Evolutionary conservation across 2,329 filamentous ascomycete genomes (phyloP).

Genomic region (Aspergillus hortae): DNA sequence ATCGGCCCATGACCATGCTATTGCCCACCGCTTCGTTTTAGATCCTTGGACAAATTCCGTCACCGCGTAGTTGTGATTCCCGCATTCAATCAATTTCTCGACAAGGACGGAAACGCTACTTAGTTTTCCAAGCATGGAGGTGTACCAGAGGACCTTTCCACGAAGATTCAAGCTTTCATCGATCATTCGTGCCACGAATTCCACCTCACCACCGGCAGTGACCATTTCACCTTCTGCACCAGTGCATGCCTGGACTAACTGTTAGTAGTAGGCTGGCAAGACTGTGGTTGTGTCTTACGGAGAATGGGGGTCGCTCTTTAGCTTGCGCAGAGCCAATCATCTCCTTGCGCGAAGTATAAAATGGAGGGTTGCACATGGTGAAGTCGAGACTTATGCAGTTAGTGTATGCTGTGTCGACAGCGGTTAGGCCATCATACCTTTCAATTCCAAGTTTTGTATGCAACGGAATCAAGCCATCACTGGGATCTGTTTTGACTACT

Average conservation of each 20-base stretch:
- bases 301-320: slow-evolving; percentile 67
- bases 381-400: slow-evolving; percentile 60
- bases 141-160: slow-evolving; percentile 77
- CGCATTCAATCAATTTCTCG: slow-evolving; percentile 52
- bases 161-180: slow-evolving; percentile 62
- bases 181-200: slow-evolving; percentile 69
- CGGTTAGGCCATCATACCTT: slow-evolving; percentile 11
- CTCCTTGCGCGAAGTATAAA: slow-evolving; percentile 74
- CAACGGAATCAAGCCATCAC: slow-evolving; percentile 61
- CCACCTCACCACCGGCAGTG: slow-evolving; percentile 69
- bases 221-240: slow-evolving; percentile 85
- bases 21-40: slow-evolving; percentile 78
- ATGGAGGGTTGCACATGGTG: slow-evolving; percentile 91
- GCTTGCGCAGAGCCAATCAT: slow-evolving; percentile 61
- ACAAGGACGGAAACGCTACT: slow-evolving; percentile 64
- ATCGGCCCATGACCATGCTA: slow-evolving; percentile 79
- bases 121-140: slow-evolving; percentile 82
- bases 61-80: slow-evolving; percentile 75
- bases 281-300: slow-evolving; percentile 49
- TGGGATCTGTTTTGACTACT: slow-evolving; percentile 53
- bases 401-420: not conserved
- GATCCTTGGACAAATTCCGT: slow-evolving; percentile 73
- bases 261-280: not conserved
- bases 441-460: slow-evolving; percentile 39
- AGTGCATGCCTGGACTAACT: slow-evolving; percentile 56